phyloP scores from a whole-genome alignment of 2,329 filamentous ascomycete genomes.

The Rutstroemia sp. region DNA sequence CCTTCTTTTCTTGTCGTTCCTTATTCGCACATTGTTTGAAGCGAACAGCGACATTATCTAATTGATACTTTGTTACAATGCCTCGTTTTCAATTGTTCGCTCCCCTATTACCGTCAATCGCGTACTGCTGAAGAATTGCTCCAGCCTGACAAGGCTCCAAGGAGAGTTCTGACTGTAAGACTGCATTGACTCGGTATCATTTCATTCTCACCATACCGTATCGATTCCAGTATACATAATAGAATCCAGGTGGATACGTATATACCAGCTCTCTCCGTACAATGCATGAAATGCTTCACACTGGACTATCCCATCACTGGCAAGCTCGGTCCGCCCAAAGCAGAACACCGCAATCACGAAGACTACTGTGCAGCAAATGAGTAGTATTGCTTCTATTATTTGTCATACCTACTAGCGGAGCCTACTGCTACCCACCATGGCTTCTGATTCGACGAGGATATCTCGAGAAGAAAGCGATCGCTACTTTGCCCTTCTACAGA shows the following conservation, averaged over 20 bases:
- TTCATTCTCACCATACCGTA: too few relatives aligned
- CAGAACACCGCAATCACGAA: neutral
- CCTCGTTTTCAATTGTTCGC: too few relatives aligned
- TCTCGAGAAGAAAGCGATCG: neutral
- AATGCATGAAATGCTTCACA: neutral
- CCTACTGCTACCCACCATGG: neutral
- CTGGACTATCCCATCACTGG: neutral
- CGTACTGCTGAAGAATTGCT: too few relatives aligned
- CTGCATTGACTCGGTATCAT: neutral
- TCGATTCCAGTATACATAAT: too few relatives aligned
- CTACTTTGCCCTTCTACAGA: slow-evolving; percentile 1
- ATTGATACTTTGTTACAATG: too few relatives aligned
- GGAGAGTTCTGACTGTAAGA: neutral
- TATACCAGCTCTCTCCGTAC: neutral
- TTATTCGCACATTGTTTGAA: too few relatives aligned
- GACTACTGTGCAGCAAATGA: too few relatives aligned
- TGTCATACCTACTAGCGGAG: too few relatives aligned
- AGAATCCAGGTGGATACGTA: neutral
- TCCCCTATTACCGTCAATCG: too few relatives aligned
- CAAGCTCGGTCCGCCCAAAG: neutral
- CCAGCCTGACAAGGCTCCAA: neutral
- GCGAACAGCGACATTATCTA: too few relatives aligned
- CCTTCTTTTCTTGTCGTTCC: too few relatives aligned
- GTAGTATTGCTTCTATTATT: too few relatives aligned
- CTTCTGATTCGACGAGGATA: neutral